These are phyloP conservation scores for Cyclotella cryptica DNA, from an alignment of 108 stramenopile species.

Conservation along the genomic window DNA sequence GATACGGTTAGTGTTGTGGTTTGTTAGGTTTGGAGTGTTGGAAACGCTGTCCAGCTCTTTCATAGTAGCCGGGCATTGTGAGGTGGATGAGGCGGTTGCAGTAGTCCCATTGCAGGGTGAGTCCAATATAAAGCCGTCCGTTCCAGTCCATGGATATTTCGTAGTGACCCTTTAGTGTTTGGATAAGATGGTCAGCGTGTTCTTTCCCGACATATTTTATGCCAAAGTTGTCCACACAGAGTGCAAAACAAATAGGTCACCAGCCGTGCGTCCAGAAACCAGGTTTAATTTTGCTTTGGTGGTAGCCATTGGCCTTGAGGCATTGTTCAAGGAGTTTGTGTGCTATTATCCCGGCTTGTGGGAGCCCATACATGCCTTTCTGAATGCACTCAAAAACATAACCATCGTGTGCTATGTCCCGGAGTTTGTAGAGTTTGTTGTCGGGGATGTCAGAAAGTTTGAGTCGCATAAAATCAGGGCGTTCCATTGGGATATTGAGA, in stretches of 20 bases:
- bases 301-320: background rate
- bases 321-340: background rate
- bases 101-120: background rate
- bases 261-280: conserved; percentile 11
- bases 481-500: no score
- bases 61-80: background rate
- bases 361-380: conserved; percentile 21
- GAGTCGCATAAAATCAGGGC: no score
- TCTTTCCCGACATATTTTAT: conserved; percentile 24
- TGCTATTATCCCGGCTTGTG: conserved; percentile 27
- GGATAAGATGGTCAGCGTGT: conserved; percentile 45
- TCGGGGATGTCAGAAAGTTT: no score
- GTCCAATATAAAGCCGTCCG: conserved; percentile 22
- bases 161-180: conserved; percentile 36
- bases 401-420: no score
- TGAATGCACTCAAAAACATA: background rate
- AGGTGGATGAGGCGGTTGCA: background rate
- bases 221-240: conserved; percentile 52
- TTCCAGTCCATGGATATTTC: conserved; percentile 55
- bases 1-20: conserved; percentile 22
- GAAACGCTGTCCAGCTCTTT: background rate
- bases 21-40: background rate
- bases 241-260: conserved; percentile 17
- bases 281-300: background rate
- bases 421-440: no score